A percentile compares a stretch with the other conserved stretches of the same genome.
These are phyloP conservation scores for Mucor sp. DNA, from an alignment of 371 early-diverging fungal genomes.

Conservation along the genomic window DNA sequence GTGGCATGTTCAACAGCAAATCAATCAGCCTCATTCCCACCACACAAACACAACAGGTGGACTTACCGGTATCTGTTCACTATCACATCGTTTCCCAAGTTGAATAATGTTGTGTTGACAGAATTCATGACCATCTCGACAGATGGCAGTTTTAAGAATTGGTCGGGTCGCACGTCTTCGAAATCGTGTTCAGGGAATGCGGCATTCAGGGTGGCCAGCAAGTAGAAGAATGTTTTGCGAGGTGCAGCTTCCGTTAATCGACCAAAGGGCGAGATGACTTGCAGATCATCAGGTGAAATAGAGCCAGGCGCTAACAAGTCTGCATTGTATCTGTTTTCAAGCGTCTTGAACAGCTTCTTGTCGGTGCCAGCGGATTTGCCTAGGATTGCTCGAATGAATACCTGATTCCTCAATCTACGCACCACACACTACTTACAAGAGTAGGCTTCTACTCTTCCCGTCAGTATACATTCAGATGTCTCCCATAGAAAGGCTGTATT, in stretches of 20 bases:
- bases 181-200: conserved; percentile 96
- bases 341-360: conserved; percentile 82
- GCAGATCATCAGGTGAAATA: conserved; percentile 60
- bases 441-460: conserved; percentile 87
- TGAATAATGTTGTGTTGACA: conserved; percentile 85
- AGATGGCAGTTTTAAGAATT: conserved; percentile 79
- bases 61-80: conserved; percentile 47
- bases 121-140: conserved; percentile 72
- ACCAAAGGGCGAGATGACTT: conserved; percentile 79
- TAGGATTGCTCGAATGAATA: conserved; percentile 20
- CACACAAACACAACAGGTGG: neutral
- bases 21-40: neutral
- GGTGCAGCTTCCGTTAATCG: conserved; percentile 78
- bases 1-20: neutral
- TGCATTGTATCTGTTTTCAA: conserved; percentile 77
- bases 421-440: conserved; percentile 67
- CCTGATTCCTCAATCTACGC: too few species aligned
- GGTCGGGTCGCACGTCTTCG: conserved; percentile 86
- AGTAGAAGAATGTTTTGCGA: conserved; percentile 85
- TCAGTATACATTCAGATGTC: conserved; percentile 61
- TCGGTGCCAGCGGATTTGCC: conserved; percentile 91
- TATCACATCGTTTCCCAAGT: conserved; percentile 73
- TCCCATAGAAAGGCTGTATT: conserved; percentile 63
- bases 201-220: conserved; percentile 91
- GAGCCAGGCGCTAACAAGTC: conserved; percentile 50